These are phyloP conservation scores for Albugo laibachii DNA, from an alignment of 352 stramenopile species.

Conservation along the genomic window DNA sequence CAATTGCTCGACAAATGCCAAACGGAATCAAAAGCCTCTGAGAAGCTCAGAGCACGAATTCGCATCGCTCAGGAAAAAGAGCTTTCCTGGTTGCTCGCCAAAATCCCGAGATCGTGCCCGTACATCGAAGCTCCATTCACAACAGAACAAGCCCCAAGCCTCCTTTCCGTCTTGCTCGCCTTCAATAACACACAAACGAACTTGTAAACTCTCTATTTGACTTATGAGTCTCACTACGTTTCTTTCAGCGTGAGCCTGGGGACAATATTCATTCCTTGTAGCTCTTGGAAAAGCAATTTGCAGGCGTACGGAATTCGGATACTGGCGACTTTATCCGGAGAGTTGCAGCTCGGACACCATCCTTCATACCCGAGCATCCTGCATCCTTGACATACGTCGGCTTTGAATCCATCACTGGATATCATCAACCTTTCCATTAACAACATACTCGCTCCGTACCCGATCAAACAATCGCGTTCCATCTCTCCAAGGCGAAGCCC, in stretches of 20 bases:
- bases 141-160: no score
- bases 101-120: no score
- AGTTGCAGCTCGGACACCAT: conserved; percentile 98
- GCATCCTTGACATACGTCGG: conserved; percentile 95
- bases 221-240: conserved; percentile 2
- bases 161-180: no score
- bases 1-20: no score
- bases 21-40: no score
- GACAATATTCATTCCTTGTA: conserved; percentile 99
- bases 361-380: conserved; percentile 94
- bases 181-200: no score
- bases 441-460: conserved; percentile 97
- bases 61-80: no score
- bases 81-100: no score
- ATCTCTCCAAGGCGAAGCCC: conserved; percentile 98
- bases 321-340: conserved; percentile 92
- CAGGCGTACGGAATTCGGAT: conserved; percentile 98
- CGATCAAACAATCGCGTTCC: conserved; percentile 99
- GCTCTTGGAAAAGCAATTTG: conserved; percentile 97
- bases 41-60: no score
- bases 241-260: conserved; percentile 93
- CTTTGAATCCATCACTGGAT: conserved; percentile 97
- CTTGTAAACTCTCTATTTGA: no score
- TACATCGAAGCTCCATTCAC: no score
- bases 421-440: conserved; percentile 99